These are phyloP conservation scores for Apophysomyces ossiformis DNA, from an alignment of 371 early-diverging fungal species.

Conservation along the genomic window DNA sequence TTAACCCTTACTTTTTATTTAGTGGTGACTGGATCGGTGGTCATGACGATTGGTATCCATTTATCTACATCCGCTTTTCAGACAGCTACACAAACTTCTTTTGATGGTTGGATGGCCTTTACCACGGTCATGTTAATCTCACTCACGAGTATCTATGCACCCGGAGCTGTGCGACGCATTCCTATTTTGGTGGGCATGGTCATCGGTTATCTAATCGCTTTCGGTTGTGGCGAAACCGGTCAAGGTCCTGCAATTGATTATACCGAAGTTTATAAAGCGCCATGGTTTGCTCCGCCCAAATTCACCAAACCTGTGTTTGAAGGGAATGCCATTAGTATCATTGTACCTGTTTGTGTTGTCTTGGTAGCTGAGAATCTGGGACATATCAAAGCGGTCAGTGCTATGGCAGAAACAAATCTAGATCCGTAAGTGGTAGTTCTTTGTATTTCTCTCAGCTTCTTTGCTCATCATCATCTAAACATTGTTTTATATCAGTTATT, in stretches of 20 bases:
- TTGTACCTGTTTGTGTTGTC: constrained; percentile 59
- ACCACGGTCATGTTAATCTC: constrained; percentile 51
- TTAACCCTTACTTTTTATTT: not conserved
- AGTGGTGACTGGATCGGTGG: constrained; percentile 64
- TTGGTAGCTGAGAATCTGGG: constrained; percentile 62
- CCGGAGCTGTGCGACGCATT: constrained; percentile 43
- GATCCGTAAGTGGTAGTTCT: constrained; percentile 28
- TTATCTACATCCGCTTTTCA: constrained; percentile 53
- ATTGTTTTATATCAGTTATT: constrained; percentile 18
- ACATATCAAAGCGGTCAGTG: constrained; percentile 61
- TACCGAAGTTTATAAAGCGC: constrained; percentile 40
- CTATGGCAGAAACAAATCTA: constrained; percentile 51
- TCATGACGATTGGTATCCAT: constrained; percentile 63
- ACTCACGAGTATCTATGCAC: constrained; percentile 55
- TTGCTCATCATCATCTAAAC: not conserved
- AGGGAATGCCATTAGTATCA: constrained; percentile 53
- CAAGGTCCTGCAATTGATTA: constrained; percentile 53
- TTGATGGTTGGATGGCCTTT: constrained; percentile 63
- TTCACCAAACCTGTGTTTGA: constrained; percentile 46
- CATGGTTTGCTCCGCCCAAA: constrained; percentile 46
- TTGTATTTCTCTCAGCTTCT: not conserved
- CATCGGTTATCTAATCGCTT: constrained; percentile 51
- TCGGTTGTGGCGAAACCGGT: constrained; percentile 46
- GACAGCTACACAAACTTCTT: constrained; percentile 48
- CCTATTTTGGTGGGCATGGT: constrained; percentile 59